Base-by-base conservation (phyloP, 2,329 filamentous ascomycete genomes). In the Akanthomyces dipterigenus region DNA sequence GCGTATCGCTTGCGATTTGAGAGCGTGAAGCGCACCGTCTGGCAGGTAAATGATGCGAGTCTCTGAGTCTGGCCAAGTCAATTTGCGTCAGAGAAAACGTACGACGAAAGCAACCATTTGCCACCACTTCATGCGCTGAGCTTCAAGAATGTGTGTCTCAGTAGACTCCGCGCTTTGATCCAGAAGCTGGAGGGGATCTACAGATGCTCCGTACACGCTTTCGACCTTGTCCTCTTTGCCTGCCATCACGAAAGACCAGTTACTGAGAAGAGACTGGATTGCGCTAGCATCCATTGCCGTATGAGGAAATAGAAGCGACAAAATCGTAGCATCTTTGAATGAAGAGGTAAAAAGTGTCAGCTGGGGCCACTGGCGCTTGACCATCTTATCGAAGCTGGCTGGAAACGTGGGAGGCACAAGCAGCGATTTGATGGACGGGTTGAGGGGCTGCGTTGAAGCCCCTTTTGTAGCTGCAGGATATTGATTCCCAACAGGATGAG, bases 301-400 rank as follows among this genome's bases (percentile, higher is more conserved):
- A 66, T 83, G 81, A 8, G 77, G 73, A 68, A 73, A 80, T 3
- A 70, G 70, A 0, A 82, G 63, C 0, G 72, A 71, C 4, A 82
- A 68, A 0, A 82, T 67, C 0, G 80, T 82, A 0, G 77, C 75
- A 62, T 83, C 76, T 7, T 65, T 67, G 65, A 82, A 82, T 0
- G 74, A 74, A 11, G 76, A 73, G 43, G 82, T 69, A 63, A 79
- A 77, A 12, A 82, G 68, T 5, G 73, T 72, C 6, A 82, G 68
- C 65, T 78, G 77, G 0, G 79, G 79, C 28, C 64, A 68, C 64
- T 81, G 78, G 6, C 28, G 49, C 24, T 18, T 24, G 11, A 48
- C 42, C 18, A 61, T 2, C 6, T 36, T 40, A 14, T 54, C 34
- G 18, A 54, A 61, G 28, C 26, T 55, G 18, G 16, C 40, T 6